Conservation (phyloP, 805 yeast genomes). For the Saturnispora ahearnii region DNA sequence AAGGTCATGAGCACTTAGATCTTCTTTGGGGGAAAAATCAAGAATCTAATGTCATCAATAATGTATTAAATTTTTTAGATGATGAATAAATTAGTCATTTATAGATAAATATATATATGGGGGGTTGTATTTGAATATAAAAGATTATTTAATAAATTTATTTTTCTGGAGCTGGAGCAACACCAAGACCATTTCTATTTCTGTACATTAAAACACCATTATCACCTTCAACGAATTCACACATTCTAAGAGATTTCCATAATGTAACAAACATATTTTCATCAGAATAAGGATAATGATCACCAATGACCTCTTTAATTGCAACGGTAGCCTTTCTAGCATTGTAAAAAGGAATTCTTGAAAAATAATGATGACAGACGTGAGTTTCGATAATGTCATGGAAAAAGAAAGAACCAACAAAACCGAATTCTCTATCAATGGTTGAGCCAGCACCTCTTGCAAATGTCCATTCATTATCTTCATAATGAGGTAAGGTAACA, state of each 20-base stretch:
- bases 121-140: not conserved
- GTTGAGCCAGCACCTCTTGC: conserved; percentile 64
- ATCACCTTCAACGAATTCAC: conserved; percentile 66
- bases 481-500: conserved; percentile 51
- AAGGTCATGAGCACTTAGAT: conserved; percentile 80
- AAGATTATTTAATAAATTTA: not conserved
- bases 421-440: conserved; percentile 53
- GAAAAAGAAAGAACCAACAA: conserved; percentile 47
- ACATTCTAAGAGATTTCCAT: conserved; percentile 51
- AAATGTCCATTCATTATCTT: conserved; percentile 48
- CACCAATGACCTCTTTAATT: conserved; percentile 44
- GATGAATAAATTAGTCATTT: not conserved
- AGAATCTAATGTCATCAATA: conserved; percentile 36
- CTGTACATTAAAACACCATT: conserved; percentile 60
- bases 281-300: conserved; percentile 39
- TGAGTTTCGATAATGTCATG: conserved; percentile 54
- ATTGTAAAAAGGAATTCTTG: conserved; percentile 48
- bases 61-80: conserved; percentile 28
- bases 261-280: conserved; percentile 50
- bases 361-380: conserved; percentile 47
- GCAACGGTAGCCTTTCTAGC: conserved; percentile 47
- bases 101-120: not conserved
- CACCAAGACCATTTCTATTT: conserved; percentile 42
- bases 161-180: conserved; percentile 20
- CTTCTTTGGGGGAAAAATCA: conserved; percentile 85